These are phyloP conservation scores for Aspergillus sp. DNA, from an alignment of 2,329 filamentous ascomycete species.

Conservation along the genomic window DNA sequence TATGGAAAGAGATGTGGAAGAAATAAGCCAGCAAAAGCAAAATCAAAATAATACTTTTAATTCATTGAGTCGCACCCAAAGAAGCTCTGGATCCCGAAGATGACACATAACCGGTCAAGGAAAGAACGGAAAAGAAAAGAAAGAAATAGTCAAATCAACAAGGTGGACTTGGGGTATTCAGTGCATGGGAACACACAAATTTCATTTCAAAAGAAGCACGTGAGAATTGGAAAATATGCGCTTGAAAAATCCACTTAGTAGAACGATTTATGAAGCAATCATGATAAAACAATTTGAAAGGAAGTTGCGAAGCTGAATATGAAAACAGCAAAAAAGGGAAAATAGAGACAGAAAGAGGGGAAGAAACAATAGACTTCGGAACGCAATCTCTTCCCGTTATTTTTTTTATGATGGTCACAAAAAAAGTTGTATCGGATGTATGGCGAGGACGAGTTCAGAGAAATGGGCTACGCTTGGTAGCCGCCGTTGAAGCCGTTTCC, in stretches of 20 bases:
- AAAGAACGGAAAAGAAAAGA: slow-evolving; percentile 19
- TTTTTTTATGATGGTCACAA: slow-evolving; percentile 4
- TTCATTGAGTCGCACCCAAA: slow-evolving; percentile 27
- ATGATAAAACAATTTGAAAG: slow-evolving; percentile 18
- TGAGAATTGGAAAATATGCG: slow-evolving; percentile 24
- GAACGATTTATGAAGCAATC: slow-evolving; percentile 15
- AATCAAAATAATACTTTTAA: slow-evolving; percentile 27
- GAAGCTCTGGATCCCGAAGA: slow-evolving; percentile 17
- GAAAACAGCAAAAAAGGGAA: not conserved
- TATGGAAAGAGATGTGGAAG: not conserved
- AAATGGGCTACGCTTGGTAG: slow-evolving; percentile 47
- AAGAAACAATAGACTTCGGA: not conserved
- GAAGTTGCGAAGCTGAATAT: slow-evolving; percentile 9
- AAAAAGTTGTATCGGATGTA: not conserved
- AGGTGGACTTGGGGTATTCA: slow-evolving; percentile 37
- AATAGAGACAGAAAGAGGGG: not conserved
- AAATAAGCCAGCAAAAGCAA: slow-evolving; percentile 12
- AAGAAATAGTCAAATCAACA: slow-evolving; percentile 26
- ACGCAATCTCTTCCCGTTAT: slow-evolving; percentile 9
- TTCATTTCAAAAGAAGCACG: slow-evolving; percentile 36
- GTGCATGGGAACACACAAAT: slow-evolving; percentile 34
- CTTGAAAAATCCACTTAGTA: slow-evolving; percentile 32
- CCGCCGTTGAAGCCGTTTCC: slow-evolving; percentile 49
- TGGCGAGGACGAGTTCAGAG: slow-evolving; percentile 7
- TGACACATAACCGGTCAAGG: slow-evolving; percentile 24